These are phyloP conservation scores for Hyphopichia homilentoma DNA, from an alignment of 805 yeast genomes.

Conservation along the genomic window DNA sequence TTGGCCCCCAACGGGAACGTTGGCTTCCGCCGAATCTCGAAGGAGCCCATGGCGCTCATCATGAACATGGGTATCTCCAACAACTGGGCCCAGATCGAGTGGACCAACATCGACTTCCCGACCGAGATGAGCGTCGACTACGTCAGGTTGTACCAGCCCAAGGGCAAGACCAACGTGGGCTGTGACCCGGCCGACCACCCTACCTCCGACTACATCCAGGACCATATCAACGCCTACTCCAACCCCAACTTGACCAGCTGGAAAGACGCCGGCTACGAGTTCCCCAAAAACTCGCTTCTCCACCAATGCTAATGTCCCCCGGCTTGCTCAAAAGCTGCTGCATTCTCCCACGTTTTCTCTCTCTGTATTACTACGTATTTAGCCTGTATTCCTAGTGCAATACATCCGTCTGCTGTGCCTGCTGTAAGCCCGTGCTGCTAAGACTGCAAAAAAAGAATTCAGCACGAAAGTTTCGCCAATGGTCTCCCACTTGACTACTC, in stretches of 20 bases:
- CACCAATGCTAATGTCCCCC: constrained; percentile 15
- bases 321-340: no score
- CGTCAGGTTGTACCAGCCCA: constrained; percentile 90
- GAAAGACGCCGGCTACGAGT: constrained; percentile 64
- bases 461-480: no score
- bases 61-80: constrained; percentile 87
- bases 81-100: constrained; percentile 91
- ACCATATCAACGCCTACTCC: constrained; percentile 65
- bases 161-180: constrained; percentile 52
- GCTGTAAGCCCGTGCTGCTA: no score
- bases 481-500: no score
- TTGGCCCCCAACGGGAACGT: constrained; percentile 89
- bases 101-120: constrained; percentile 81
- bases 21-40: constrained; percentile 74
- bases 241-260: constrained; percentile 71
- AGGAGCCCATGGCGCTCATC: constrained; percentile 91
- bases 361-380: no score
- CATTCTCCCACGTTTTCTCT: no score
- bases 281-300: constrained; percentile 37
- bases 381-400: no score
- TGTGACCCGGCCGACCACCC: constrained; percentile 90
- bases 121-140: constrained; percentile 72
- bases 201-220: constrained; percentile 75
- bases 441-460: no score
- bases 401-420: no score